Base-by-base conservation (phyloP, 2,329 filamentous ascomycete species). In the Talaromyces sp. region DNA sequence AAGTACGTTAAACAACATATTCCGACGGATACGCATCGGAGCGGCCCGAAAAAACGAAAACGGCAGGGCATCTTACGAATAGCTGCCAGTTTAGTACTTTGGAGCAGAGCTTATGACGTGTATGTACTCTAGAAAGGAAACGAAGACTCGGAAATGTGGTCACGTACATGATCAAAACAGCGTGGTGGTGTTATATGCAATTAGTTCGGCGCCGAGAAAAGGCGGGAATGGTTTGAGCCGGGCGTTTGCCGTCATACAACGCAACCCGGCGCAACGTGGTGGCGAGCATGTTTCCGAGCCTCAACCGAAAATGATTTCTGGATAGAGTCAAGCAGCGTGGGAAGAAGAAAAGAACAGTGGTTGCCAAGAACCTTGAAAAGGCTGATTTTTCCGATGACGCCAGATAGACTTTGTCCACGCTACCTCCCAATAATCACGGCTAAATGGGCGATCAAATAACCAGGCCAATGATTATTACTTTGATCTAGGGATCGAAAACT, bases 161-260 rank as follows among this genome's bases (percentile, higher is more conserved):
- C 12, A 55, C 5, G 16, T 21, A 55, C 28, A 37, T 35, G 33
- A 23, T 18, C n/a, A 5, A 16, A 11, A 16, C 23, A 9, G 9
- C 12, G 18, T 28, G 35, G 54, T 57, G 54, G 35, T 57, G 54
- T 57, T 57, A 42, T 31, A 28, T 42, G 54, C 21, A 14, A 12
- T 3, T 31, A n/a, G 16, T 57, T 57, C 54, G 54, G 54, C 54
- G 54, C 54, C 54, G 54, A 57, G 9, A 54, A 21, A 14, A 5
- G 12, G 21, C 33, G 52, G 31, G 11, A 14, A 37, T 25, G 46
- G 14, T 37, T 55, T 55, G 16, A 12, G 42, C 18, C 40, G 40
- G 40, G 16, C 4, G 16, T 6, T 3, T 11, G 5, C 5, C 14
- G 44, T 48, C 23, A 48, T 28, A 48, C 42, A 25, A 23, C 42